Evolutionary conservation across 2,329 filamentous ascomycete genomes (phyloP), one percentile per base, ranked within the genome.

Genomic region (Boeremia lycopersici): DNA sequence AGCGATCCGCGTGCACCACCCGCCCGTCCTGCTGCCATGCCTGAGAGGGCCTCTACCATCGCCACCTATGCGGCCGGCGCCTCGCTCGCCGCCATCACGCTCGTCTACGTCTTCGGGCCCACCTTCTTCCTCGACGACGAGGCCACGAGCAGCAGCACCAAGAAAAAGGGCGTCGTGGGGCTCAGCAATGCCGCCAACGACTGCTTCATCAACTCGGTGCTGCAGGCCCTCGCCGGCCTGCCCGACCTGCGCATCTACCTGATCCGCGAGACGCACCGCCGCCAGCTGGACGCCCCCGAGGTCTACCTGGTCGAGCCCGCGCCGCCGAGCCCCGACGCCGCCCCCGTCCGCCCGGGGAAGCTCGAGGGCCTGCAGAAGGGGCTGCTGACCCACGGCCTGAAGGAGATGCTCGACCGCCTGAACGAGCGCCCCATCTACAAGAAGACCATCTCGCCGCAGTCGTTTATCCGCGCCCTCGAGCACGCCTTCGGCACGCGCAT

Each of bases 71-170:
- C 95, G 69, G 95, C 93, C 56, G 93, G 93, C 66, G 95, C 93
- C 57, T 96, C 93, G 49, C 88, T 99, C 60, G 95, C 95, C 51
- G 95, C 95, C 59, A 90, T 96, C 60, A 93, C 95, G 29, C 85
- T 98, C 53, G 90, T 98, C 74, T 99, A 98, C 77, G 93, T 98
- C 66, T 98, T 99, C 77, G 92, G 89, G 8, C 95, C 95, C n/a
- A 98, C 93, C 47, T 98, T 93, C 76, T 90, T 96, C 68, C 88
- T 98, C 74, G 93, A 99, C 77, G 87, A 88, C 71, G 89, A 95
- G 52, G 84, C 87, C 46, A 80, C 81, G 53, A 79, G 76, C 57
- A 84, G 83, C 50, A 78, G 79, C 59, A 56, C 46, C 35, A 86
- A 89, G 64, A 87, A 90, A 65, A 93, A 91, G 71, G 90, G 90